A percentile compares a stretch with the other conserved stretches of the same genome.
Evolutionary conservation across 257 asterid genomes (phyloP).

Genomic region (Fraxinus anomala): DNA sequence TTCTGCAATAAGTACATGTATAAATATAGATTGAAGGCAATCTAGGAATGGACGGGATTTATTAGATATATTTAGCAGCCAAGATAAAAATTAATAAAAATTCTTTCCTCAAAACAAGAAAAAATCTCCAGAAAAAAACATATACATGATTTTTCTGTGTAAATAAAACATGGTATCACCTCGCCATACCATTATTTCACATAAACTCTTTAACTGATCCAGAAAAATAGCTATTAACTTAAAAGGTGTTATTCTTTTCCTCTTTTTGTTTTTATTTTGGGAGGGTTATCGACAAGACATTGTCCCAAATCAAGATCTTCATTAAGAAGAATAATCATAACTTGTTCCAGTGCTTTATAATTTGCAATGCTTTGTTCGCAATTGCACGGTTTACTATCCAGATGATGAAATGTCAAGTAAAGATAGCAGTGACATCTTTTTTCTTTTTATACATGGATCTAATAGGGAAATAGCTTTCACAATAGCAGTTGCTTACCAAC

Average conservation of each 20-base stretch:
- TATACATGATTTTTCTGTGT: not conserved
- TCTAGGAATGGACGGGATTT: not conserved
- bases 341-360: not conserved
- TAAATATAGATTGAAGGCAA: not conserved
- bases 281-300: not conserved
- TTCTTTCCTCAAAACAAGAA: not conserved
- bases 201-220: not conserved
- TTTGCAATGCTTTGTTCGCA: not conserved
- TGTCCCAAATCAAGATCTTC: not conserved
- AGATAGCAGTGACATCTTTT: not conserved
- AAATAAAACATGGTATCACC: not conserved
- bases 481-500: conserved; percentile 48
- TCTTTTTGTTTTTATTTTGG: not conserved
- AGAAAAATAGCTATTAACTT: not conserved
- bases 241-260: not conserved
- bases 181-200: not conserved
- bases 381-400: not conserved
- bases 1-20: not conserved
- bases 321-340: not conserved
- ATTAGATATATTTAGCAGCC: not conserved
- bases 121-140: not conserved
- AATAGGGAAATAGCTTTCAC: not conserved
- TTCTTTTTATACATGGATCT: not conserved
- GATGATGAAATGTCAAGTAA: not conserved
- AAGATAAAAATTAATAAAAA: not conserved